phyloP scores from a whole-genome alignment of 495 filamentous ascomycete species.

The Trichoderma orchidacearum region DNA sequence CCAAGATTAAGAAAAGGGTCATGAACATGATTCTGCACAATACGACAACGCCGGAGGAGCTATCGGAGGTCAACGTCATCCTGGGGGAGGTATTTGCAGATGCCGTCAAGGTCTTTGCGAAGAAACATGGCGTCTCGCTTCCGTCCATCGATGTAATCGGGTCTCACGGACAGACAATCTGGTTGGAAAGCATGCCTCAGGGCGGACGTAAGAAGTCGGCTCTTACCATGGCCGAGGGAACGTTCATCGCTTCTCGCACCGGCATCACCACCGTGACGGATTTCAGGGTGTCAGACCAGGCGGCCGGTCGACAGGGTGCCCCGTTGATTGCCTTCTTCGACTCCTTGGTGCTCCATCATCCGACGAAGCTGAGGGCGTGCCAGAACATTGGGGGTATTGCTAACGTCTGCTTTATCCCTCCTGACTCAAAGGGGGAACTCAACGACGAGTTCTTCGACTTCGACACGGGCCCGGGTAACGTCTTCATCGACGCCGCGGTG shows the following conservation, averaged over 20 bases:
- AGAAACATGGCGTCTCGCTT: slow-evolving; percentile 28
- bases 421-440: slow-evolving; percentile 32
- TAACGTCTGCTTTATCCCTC: slow-evolving; percentile 46
- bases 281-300: slow-evolving; percentile 29
- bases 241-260: slow-evolving; percentile 22
- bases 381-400: slow-evolving; percentile 49
- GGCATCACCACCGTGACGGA: slow-evolving; percentile 31
- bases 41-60: slow-evolving; percentile 33
- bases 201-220: slow-evolving; percentile 32
- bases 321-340: slow-evolving; percentile 38
- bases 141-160: slow-evolving; percentile 39
- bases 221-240: slow-evolving; percentile 32
- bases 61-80: slow-evolving; percentile 40
- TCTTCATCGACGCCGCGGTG: slow-evolving; percentile 31
- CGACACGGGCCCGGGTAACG: slow-evolving; percentile 35
- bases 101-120: slow-evolving; percentile 31
- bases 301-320: slow-evolving; percentile 30
- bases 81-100: slow-evolving; percentile 38
- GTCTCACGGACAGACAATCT: slow-evolving; percentile 46
- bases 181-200: slow-evolving; percentile 40
- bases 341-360: slow-evolving; percentile 38
- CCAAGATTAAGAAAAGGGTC: slow-evolving; percentile 38
- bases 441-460: slow-evolving; percentile 35
- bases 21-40: slow-evolving; percentile 42
- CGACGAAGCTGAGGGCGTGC: slow-evolving; percentile 39